These are phyloP conservation scores for Aureobasidium sp. DNA, from an alignment of 2,329 filamentous ascomycete genomes.

Conservation along the genomic window DNA sequence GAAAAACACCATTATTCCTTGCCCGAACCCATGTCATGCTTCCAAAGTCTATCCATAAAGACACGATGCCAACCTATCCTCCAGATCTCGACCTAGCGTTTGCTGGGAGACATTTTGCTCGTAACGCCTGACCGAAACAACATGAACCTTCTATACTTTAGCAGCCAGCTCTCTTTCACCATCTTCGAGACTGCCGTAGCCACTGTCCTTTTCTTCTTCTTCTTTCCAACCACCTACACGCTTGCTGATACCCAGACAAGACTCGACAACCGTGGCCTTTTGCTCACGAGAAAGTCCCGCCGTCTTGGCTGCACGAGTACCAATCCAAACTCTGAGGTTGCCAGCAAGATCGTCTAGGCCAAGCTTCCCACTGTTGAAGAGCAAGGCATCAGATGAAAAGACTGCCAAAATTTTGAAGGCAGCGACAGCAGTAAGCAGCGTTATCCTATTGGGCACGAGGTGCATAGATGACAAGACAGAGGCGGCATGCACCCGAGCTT, in stretches of 20 bases:
- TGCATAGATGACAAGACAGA: constrained; percentile 35
- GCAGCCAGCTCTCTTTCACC: neutral
- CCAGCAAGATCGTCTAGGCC: constrained; percentile 40
- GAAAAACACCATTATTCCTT: constrained; percentile 1
- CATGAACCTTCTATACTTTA: neutral
- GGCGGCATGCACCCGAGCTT: constrained; percentile 34
- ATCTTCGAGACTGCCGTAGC: constrained; percentile 25
- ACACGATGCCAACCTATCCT: neutral
- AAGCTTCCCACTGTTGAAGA: constrained; percentile 29
- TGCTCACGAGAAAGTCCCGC: constrained; percentile 35
- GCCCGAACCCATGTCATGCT: neutral
- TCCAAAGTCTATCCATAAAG: neutral
- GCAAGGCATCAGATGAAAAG: constrained; percentile 30
- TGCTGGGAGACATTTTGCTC: neutral
- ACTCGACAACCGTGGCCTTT: constrained; percentile 33
- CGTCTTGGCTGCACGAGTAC: constrained; percentile 36
- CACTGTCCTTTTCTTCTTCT: constrained; percentile 25
- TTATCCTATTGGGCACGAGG: constrained; percentile 34
- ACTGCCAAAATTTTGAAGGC: constrained; percentile 36
- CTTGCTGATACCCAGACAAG: constrained; percentile 38
- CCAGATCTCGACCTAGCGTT: neutral
- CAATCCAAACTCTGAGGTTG: constrained; percentile 41
- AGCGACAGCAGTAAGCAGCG: constrained; percentile 42
- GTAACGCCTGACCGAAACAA: neutral
- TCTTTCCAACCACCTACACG: constrained; percentile 35